Base-by-base conservation (phyloP, 352 stramenopile genomes). In the Pythium biforme region DNA sequence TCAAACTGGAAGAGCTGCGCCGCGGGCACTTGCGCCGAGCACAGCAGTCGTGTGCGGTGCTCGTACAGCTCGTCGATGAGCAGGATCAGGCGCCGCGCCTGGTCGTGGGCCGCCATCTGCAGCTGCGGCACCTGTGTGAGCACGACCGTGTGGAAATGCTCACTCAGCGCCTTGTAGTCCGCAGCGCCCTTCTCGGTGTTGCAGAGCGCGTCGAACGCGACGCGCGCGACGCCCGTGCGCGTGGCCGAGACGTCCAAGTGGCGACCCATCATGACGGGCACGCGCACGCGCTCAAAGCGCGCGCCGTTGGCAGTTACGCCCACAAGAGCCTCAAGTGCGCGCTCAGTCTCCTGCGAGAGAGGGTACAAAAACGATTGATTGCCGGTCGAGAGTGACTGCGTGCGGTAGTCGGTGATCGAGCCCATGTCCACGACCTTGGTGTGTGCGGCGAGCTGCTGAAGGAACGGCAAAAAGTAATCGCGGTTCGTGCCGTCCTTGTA, bases 41-140 rank as follows among this genome's bases (percentile, higher is more conserved):
- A 73, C 0, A 95, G 54, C 12, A 94, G 64, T 1, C 75, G 63
- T 14, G 81, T 86, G 34, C 72, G 75, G 45, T 89, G 86, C 70
- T 99, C 96, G 62, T 99, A 99, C 49, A 99, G 70, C 74, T 99
- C 95, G 69, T 99, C 97, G 47, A 99, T 81, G 1, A 99, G 77
- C 47, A 97, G 88, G 69, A 99, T 98, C 74, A 99, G 99, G 43
- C 97, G 86, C 29, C 96, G 77, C n/a, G 93, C 87, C 67, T 90
- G 77, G 69, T 99, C 90, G 59, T 98, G 93, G 40, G 92, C 71
- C 15, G 83, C 71, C 74, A 98, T 86, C 14, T 82, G 84, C 14
- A 98, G 65, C 14, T 71, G 54, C 4, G 96, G 94, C 64, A 99
- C 89, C 56, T 89, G 62, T 29, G 94, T 74, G 5, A 99, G 64